Evolutionary conservation across 164 flowering plant genomes (phyloP).

Genomic region (Nymphaea thermarum): DNA sequence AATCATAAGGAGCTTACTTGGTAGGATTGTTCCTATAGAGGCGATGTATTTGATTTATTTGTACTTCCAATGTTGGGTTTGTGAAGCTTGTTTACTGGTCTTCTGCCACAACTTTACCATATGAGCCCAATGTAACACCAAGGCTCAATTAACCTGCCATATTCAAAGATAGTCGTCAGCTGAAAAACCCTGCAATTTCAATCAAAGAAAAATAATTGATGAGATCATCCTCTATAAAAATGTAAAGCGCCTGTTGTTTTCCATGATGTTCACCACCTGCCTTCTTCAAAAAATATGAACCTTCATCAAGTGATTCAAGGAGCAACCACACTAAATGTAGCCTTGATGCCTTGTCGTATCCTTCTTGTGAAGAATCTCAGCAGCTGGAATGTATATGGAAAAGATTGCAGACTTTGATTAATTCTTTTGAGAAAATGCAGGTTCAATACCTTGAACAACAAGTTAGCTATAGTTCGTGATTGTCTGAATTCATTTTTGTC

Average conservation of each 20-base stretch:
- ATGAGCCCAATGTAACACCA: conserved; percentile 89
- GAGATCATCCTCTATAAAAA: conserved; percentile 13
- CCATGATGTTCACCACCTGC: conserved; percentile 7
- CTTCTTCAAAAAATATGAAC: conserved; percentile 16
- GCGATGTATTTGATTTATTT: too few relatives aligned
- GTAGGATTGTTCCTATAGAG: too few relatives aligned
- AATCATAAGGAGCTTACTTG: too few relatives aligned
- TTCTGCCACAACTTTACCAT: conserved; percentile 42
- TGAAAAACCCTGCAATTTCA: conserved; percentile 42
- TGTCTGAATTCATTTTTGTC: too few relatives aligned
- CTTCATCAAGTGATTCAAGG: conserved; percentile 19
- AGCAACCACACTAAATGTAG: conserved; percentile 23
- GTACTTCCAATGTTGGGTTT: too few relatives aligned
- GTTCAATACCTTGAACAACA: too few relatives aligned
- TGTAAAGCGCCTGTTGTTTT: conserved; percentile 8
- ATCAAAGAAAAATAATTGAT: conserved; percentile 10
- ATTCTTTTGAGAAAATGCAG: too few relatives aligned
- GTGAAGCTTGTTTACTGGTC: conserved; percentile 24
- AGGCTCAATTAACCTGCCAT: conserved; percentile 90
- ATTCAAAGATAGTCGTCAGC: conserved; percentile 71
- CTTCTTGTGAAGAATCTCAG: conserved; percentile 30
- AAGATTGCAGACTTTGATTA: conserved; percentile 40
- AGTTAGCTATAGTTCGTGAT: too few relatives aligned
- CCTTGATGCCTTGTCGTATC: conserved; percentile 22
- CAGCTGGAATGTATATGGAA: conserved; percentile 76